These are phyloP conservation scores for Blakeslea trispora DNA, from an alignment of 371 early-diverging fungal genomes.

Conservation along the genomic window DNA sequence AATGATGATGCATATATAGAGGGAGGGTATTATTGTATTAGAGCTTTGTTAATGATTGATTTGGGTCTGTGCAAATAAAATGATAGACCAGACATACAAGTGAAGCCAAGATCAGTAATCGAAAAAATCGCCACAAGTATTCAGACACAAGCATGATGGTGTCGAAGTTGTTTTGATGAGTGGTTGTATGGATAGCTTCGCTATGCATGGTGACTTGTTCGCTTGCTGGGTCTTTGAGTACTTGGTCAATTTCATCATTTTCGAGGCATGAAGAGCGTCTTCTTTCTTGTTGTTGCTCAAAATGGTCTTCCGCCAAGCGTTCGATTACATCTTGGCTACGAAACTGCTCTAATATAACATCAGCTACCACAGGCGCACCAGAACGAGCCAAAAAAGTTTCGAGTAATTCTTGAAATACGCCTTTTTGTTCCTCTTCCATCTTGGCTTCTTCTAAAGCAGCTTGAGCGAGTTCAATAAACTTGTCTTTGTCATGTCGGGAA, in stretches of 20 bases:
- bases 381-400: constrained; percentile 34
- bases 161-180: constrained; percentile 4
- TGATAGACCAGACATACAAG: constrained; percentile 38
- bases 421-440: constrained; percentile 40
- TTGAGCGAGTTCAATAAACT: constrained; percentile 38
- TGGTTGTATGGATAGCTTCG: constrained; percentile 6
- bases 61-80: constrained; percentile 29
- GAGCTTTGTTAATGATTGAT: not conserved
- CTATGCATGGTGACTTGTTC: too few relatives aligned
- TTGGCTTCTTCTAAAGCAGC: constrained; percentile 43
- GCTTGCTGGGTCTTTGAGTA: constrained; percentile 17
- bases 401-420: constrained; percentile 36
- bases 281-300: constrained; percentile 16
- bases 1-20: too few relatives aligned
- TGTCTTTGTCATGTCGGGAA: constrained; percentile 23
- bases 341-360: constrained; percentile 36
- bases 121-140: constrained; percentile 37
- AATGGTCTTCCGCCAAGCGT: constrained; percentile 32
- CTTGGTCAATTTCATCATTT: not conserved
- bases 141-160: constrained; percentile 25
- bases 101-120: constrained; percentile 29
- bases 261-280: constrained; percentile 5
- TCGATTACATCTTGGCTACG: constrained; percentile 46
- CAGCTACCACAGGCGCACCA: constrained; percentile 34
- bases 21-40: not conserved